These are phyloP conservation scores for Solioccasus polychromus DNA, from an alignment of 768 basidiomycete species.

Conservation along the genomic window DNA sequence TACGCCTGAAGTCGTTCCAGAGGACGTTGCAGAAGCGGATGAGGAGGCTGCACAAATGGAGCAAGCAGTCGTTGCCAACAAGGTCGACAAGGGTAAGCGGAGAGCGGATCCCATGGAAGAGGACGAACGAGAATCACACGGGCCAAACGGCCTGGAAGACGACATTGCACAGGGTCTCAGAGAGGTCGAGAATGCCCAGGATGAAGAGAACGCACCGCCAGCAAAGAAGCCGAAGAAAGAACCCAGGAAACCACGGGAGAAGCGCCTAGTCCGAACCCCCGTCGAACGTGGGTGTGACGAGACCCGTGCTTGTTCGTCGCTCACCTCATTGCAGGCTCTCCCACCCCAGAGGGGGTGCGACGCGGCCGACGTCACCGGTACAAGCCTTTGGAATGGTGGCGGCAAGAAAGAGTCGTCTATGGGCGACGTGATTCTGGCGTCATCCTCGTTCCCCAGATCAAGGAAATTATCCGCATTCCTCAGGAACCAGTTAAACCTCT, in stretches of 20 bases:
- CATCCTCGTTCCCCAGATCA: slow-evolving; percentile 61
- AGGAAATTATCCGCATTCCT: slow-evolving; percentile 58
- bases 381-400: slow-evolving; percentile 86
- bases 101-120: slow-evolving; percentile 27
- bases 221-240: slow-evolving; percentile 30
- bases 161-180: slow-evolving; percentile 43
- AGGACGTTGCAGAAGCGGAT: slow-evolving; percentile 32
- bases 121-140: slow-evolving; percentile 10
- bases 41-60: slow-evolving; percentile 33
- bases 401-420: slow-evolving; percentile 87
- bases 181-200: slow-evolving; percentile 50
- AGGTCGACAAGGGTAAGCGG: slow-evolving; percentile 40
- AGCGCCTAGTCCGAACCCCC: slow-evolving; percentile 13
- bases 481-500: slow-evolving; percentile 50
- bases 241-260: slow-evolving; percentile 25
- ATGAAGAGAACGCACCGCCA: slow-evolving; percentile 34
- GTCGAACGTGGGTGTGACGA: slow-evolving; percentile 24
- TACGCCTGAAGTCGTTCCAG: slow-evolving; percentile 49
- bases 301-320: not conserved
- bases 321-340: slow-evolving; percentile 22
- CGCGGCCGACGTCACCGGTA: slow-evolving; percentile 68
- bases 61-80: slow-evolving; percentile 26
- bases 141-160: slow-evolving; percentile 36
- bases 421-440: slow-evolving; percentile 53
- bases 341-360: slow-evolving; percentile 50